A percentile compares a stretch with the other conserved stretches of the same genome.
These are phyloP conservation scores for Sporothrix pseudoabietina DNA, from an alignment of 2,329 filamentous ascomycete species.

Conservation along the genomic window DNA sequence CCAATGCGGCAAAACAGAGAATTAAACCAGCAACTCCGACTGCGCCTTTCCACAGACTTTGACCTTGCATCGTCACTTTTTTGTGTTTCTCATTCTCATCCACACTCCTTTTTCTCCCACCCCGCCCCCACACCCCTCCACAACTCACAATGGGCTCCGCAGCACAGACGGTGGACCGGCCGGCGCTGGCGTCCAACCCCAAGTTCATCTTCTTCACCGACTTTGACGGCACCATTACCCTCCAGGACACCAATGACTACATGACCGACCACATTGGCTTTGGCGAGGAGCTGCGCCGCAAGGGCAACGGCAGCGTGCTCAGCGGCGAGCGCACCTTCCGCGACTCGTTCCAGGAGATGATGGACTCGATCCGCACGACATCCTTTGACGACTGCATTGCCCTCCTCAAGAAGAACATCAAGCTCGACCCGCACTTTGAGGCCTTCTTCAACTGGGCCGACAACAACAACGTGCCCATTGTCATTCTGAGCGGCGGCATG, in stretches of 20 bases:
- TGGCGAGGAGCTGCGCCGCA: slow-evolving; percentile 68
- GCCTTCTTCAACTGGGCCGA: slow-evolving; percentile 84
- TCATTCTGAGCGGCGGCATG: slow-evolving; percentile 93
- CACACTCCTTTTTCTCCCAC: neutral
- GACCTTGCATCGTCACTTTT: neutral
- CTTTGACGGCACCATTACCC: slow-evolving; percentile 95
- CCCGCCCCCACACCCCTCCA: neutral
- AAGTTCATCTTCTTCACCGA: slow-evolving; percentile 98
- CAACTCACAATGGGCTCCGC: neutral
- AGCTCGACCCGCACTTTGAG: slow-evolving; percentile 84
- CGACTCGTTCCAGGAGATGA: slow-evolving; percentile 87
- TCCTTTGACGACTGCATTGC: slow-evolving; percentile 83
- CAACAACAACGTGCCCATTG: slow-evolving; percentile 82
- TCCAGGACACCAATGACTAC: slow-evolving; percentile 65
- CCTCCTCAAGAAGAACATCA: slow-evolving; percentile 77
- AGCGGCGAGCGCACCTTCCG: slow-evolving; percentile 71
- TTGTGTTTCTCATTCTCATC: neutral
- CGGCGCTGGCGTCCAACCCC: slow-evolving; percentile 67
- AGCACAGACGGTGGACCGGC: slow-evolving; percentile 36
- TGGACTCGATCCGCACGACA: slow-evolving; percentile 73
- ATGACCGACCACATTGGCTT: slow-evolving; percentile 92
- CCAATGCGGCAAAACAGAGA: neutral
- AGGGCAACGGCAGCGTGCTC: slow-evolving; percentile 77
- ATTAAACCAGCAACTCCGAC: neutral
- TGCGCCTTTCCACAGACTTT: neutral